Conservation (phyloP, 208 protist species). For the Crithidia thermophila region DNA sequence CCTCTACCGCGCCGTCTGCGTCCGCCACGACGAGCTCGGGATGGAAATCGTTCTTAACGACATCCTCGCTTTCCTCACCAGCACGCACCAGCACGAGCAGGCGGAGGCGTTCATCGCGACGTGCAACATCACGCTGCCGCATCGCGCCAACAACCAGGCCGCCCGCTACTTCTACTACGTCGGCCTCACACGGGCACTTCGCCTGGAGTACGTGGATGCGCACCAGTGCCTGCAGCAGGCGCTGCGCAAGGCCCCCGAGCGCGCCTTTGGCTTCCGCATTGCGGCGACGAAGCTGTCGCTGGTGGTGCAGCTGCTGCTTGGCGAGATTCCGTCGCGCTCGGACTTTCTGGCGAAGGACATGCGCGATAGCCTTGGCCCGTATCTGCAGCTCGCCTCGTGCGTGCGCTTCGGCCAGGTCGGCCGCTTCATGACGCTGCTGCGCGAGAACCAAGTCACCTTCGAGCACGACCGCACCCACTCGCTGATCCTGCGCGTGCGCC, state of each 20-base stretch:
- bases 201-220: conserved; percentile 96
- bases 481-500: conserved; percentile 95
- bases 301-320: conserved; percentile 97
- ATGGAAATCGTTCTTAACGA: conserved; percentile 88
- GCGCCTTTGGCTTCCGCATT: conserved; percentile 94
- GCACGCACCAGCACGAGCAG: conserved; percentile 78
- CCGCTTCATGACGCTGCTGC: conserved; percentile 93
- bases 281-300: conserved; percentile 94
- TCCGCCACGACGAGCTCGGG: conserved; percentile 89
- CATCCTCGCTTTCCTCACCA: conserved; percentile 80
- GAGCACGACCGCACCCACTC: conserved; percentile 96
- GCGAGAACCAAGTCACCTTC: conserved; percentile 91
- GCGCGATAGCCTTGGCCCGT: conserved; percentile 90
- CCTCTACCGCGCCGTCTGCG: conserved; percentile 81
- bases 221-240: conserved; percentile 94
- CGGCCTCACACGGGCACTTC: conserved; percentile 95
- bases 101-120: conserved; percentile 86
- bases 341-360: conserved; percentile 91
- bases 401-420: conserved; percentile 95
- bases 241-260: conserved; percentile 96
- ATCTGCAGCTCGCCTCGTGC: conserved; percentile 95
- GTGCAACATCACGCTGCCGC: conserved; percentile 79
- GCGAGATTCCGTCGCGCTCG: conserved; percentile 96
- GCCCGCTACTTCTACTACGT: conserved; percentile 97
- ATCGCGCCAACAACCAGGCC: conserved; percentile 92